A percentile compares a stretch with the other conserved stretches of the same genome.
Evolutionary conservation across 768 basidiomycete species (phyloP).

Genomic region (Suillus placidus): DNA sequence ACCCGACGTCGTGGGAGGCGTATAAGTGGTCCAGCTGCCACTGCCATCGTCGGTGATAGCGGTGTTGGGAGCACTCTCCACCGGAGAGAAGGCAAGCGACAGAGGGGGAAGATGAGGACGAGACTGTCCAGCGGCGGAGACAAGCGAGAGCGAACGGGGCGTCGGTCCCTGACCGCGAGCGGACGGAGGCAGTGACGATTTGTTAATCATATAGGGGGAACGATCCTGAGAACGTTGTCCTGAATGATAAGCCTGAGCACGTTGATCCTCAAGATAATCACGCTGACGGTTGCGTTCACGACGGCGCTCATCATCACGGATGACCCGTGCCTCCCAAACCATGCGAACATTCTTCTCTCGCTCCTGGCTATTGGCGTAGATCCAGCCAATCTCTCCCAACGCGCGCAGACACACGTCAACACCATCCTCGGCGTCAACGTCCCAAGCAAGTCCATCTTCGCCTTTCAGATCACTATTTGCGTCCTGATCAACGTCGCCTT

Average conservation of each 20-base stretch:
- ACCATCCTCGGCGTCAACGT: constrained; percentile 36
- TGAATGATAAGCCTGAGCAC: constrained; percentile 25
- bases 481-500: constrained; percentile 54
- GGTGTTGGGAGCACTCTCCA: constrained; percentile 57
- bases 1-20: constrained; percentile 59
- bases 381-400: constrained; percentile 84
- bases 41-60: constrained; percentile 50
- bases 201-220: constrained; percentile 29
- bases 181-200: constrained; percentile 20
- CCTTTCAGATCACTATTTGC: constrained; percentile 34
- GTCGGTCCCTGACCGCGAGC: constrained; percentile 10
- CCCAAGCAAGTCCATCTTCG: constrained; percentile 24
- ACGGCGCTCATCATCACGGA: constrained; percentile 35
- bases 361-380: constrained; percentile 73
- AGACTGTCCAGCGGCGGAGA: constrained; percentile 39
- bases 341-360: constrained; percentile 60
- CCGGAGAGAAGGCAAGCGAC: constrained; percentile 39
- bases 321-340: constrained; percentile 45
- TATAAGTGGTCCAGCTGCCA: constrained; percentile 63
- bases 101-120: constrained; percentile 54
- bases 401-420: constrained; percentile 65
- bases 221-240: constrained; percentile 31
- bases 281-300: constrained; percentile 21
- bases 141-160: constrained; percentile 30
- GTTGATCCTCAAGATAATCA: constrained; percentile 15